Evolutionary conservation across 2,329 filamentous ascomycete species (phyloP).

Genomic region (Metarhizium robertsii): DNA sequence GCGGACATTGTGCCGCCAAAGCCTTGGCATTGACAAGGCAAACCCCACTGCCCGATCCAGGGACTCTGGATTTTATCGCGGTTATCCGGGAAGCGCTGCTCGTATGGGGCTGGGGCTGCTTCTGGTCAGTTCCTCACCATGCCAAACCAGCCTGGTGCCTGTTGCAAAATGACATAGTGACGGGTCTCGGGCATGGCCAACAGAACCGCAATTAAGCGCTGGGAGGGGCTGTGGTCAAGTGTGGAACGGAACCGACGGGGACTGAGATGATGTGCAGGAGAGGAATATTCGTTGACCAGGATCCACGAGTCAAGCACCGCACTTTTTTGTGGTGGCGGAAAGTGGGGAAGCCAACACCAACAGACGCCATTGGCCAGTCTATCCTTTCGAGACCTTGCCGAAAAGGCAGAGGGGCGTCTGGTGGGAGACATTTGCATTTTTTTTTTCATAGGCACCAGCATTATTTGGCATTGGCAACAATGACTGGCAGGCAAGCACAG

Average conservation of each 20-base stretch:
- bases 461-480: neutral
- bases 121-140: neutral
- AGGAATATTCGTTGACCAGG: neutral
- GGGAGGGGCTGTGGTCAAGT: neutral
- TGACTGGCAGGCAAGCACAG: neutral
- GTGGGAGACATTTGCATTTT: too few species aligned
- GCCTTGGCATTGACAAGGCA: slow-evolving; percentile 6
- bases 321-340: neutral
- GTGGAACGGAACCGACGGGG: slow-evolving; percentile 1
- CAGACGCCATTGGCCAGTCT: neutral
- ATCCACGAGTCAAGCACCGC: slow-evolving; percentile 5
- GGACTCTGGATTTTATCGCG: neutral
- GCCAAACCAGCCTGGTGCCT: neutral
- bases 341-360: too few species aligned
- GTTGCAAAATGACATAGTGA: neutral
- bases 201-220: slow-evolving; percentile 1
- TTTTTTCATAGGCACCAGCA: neutral
- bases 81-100: neutral
- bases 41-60: neutral
- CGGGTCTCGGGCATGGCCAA: neutral
- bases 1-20: slow-evolving; percentile 1
- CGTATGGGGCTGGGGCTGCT: neutral
- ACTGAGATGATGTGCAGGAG: slow-evolving; percentile 5
- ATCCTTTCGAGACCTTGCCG: neutral
- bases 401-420: neutral